These are phyloP conservation scores for Hylodesmum podocarpum DNA, from an alignment of 306 rosid genomes.

Conservation along the genomic window DNA sequence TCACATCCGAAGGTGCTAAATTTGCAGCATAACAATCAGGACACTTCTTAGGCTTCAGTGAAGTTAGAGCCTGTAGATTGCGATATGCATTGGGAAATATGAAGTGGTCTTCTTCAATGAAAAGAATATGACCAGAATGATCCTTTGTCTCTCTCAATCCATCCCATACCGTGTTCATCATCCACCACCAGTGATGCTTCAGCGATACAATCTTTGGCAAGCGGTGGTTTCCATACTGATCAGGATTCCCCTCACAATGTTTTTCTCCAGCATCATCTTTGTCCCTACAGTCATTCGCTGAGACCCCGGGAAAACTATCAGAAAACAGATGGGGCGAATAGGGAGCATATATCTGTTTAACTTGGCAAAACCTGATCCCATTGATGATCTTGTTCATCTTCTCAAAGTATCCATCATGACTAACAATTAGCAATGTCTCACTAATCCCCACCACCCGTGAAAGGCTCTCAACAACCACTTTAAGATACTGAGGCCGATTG, in stretches of 20 bases:
- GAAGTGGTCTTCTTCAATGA: slow-evolving; percentile 94
- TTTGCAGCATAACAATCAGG: slow-evolving; percentile 91
- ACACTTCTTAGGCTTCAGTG: slow-evolving; percentile 69
- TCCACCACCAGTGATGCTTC: slow-evolving; percentile 99
- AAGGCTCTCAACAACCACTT: slow-evolving; percentile 73
- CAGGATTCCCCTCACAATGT: slow-evolving; percentile 71
- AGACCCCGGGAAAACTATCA: slow-evolving; percentile 74
- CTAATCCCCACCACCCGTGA: slow-evolving; percentile 75
- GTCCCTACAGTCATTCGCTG: slow-evolving; percentile 67
- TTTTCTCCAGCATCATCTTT: slow-evolving; percentile 44
- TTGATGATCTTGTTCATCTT: slow-evolving; percentile 74
- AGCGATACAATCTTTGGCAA: slow-evolving; percentile 82
- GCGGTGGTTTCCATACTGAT: slow-evolving; percentile 91
- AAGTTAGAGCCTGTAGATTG: slow-evolving; percentile 65
- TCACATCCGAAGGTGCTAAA: slow-evolving; percentile 97
- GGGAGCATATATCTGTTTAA: slow-evolving; percentile 89
- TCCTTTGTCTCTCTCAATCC: slow-evolving; percentile 72
- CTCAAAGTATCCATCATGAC: slow-evolving; percentile 91
- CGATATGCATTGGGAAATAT: slow-evolving; percentile 87
- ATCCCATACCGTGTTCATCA: slow-evolving; percentile 96
- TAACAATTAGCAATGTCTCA: slow-evolving; percentile 83
- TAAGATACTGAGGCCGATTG: slow-evolving; percentile 84
- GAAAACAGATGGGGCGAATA: slow-evolving; percentile 85
- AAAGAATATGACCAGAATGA: slow-evolving; percentile 74
- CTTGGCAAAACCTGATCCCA: slow-evolving; percentile 76